Base-by-base conservation (phyloP, 306 rosid genomes). In the Cicer yamashitae region DNA sequence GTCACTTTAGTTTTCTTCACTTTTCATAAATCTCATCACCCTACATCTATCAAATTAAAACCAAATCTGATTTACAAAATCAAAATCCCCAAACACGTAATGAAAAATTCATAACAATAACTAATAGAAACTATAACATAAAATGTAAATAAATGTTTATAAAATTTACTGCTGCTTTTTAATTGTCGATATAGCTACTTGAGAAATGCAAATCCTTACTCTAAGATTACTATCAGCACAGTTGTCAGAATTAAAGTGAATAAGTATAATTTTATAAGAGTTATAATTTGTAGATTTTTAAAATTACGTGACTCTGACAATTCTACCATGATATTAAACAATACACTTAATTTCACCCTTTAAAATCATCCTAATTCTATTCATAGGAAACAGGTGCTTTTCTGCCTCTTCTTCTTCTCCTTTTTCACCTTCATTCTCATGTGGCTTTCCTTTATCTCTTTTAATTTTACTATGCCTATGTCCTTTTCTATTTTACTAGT, bases 121-220 rank as follows among this genome's bases (percentile, higher is more conserved):
- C 1, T 0, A 0, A 8, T 8, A 10, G n/a, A 11, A 56, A 34
- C 7, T 7, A 14, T 30, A 34, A 58, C n/a, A 44, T 38, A 11
- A 8, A 4, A 43, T 1, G 34, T 5, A 5, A 53, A 51, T 10
- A 64, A 22, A 51, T 20, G n/a, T n/a, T n/a, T n/a, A n/a, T n/a
- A n/a, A n/a, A n/a, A n/a, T 2, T 3, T 17, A 90, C 98, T 81
- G 94, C 57, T 30, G 98, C 96, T 78, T 78, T 94, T 90, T 94
- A 87, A 91, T 68, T 40, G 80, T 79, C 73, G 85, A 84, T 45
- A 91, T 22, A 25, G 98, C 98, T 77, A 91, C 98, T 44, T 81
- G 81, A 34, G 84, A 84, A 48, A 87, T 77, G 91, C 73, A 84
- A 39, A 50, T 85, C 89, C n/a, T n/a, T n/a, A n/a, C n/a, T n/a